Conservation (phyloP, 768 basidiomycete genomes). For the Tylopilus plumbeoviolaceoides region DNA sequence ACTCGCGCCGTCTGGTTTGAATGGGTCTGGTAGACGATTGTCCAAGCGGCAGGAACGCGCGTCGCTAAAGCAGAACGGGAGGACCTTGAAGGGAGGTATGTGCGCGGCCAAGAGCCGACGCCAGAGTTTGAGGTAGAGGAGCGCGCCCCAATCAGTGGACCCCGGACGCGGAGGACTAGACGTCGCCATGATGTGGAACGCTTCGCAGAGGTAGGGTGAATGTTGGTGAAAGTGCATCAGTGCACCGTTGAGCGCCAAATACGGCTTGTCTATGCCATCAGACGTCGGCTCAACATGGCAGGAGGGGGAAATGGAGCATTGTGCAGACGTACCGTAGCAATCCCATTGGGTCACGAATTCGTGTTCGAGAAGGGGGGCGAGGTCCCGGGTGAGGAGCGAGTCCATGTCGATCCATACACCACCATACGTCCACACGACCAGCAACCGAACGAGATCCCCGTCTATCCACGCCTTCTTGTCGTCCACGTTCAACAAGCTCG, state of each 20-base stretch:
- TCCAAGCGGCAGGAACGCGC: constrained; percentile 88
- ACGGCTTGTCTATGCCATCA: constrained; percentile 54
- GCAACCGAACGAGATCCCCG: constrained; percentile 84
- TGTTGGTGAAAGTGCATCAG: constrained; percentile 88
- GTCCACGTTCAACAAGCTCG: constrained; percentile 49
- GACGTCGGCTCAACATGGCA: not conserved
- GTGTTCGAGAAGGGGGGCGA: constrained; percentile 83
- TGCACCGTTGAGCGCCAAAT: constrained; percentile 85
- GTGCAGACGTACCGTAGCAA: constrained; percentile 72
- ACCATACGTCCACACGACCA: constrained; percentile 86
- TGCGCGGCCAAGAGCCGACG: constrained; percentile 70
- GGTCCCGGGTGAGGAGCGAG: constrained; percentile 82
- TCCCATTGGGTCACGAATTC: constrained; percentile 99
- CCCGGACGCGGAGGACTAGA: constrained; percentile 67
- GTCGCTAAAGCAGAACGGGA: constrained; percentile 95
- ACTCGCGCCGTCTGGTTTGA: constrained; percentile 49
- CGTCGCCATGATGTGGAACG: constrained; percentile 84
- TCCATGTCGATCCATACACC: constrained; percentile 99
- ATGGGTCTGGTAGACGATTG: constrained; percentile 92
- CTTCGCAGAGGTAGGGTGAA: constrained; percentile 96
- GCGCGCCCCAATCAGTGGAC: constrained; percentile 91
- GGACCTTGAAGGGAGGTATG: constrained; percentile 82
- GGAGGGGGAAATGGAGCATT: not conserved
- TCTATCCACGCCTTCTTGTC: constrained; percentile 92
- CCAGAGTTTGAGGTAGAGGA: constrained; percentile 89